These are phyloP conservation scores for Nicotiana obtusifolia DNA, from an alignment of 257 asterid genomes.

Conservation along the genomic window DNA sequence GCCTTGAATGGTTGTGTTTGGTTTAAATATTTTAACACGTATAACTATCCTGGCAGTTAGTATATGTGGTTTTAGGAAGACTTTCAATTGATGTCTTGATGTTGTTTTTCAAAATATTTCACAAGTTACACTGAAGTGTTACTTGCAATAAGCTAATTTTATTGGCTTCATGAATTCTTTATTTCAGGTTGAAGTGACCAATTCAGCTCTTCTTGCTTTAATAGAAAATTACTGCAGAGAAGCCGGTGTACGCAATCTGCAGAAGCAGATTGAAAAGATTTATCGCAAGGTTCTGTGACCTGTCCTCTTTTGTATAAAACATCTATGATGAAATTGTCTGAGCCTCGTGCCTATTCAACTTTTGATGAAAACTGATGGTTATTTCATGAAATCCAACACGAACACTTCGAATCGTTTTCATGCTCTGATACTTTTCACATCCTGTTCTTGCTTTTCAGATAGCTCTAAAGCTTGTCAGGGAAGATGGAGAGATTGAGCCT, in stretches of 20 bases:
- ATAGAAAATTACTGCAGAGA: constrained; percentile 97
- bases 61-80: background rate
- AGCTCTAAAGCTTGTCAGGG: constrained; percentile 79
- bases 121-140: background rate
- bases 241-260: constrained; percentile 98
- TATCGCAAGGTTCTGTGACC: constrained; percentile 68
- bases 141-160: background rate
- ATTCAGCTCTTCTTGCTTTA: constrained; percentile 82
- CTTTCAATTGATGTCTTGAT: background rate
- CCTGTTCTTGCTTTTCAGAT: constrained; percentile 41
- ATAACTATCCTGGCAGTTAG: background rate
- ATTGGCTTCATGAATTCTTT: constrained; percentile 7
- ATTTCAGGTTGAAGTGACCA: constrained; percentile 84
- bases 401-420: background rate
- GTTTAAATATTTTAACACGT: background rate
- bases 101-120: background rate
- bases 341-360: background rate
- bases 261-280: constrained; percentile 97
- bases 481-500: constrained; percentile 37
- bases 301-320: background rate
- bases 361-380: background rate
- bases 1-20: background rate
- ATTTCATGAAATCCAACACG: background rate
- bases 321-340: background rate
- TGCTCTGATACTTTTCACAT: background rate